Evolutionary conservation across 208 protist genomes (phyloP).

Genomic region (Wallacemonas sp.): DNA sequence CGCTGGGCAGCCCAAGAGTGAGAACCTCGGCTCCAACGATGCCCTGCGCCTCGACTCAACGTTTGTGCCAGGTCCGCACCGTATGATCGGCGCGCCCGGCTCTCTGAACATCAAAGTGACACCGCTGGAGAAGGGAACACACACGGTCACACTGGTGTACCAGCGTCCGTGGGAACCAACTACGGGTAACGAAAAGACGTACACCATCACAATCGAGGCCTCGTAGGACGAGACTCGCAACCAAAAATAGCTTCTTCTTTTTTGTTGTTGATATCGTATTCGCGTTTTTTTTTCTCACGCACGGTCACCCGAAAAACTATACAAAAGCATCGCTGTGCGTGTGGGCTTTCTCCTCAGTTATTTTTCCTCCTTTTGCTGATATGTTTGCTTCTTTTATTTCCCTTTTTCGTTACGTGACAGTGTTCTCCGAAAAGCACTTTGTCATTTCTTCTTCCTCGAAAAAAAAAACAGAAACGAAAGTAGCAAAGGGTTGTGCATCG

Average conservation of each 20-base stretch:
- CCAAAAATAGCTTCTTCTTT: constrained; percentile 20
- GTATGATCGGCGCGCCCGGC: constrained; percentile 45
- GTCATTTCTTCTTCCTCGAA: no score
- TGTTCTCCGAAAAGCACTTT: no score
- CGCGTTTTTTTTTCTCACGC: constrained; percentile 1
- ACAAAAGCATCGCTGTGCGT: no score
- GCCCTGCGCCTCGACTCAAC: constrained; percentile 12
- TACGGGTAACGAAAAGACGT: background rate
- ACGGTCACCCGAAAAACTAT: no score
- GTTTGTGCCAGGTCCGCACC: background rate
- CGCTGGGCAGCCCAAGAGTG: constrained; percentile 14
- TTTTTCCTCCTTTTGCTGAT: constrained; percentile 8
- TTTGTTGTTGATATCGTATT: constrained; percentile 11
- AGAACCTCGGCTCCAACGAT: background rate
- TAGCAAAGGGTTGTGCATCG: no score
- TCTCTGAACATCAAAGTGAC: constrained; percentile 39
- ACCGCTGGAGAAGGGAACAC: no score
- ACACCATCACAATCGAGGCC: background rate
- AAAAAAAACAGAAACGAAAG: background rate
- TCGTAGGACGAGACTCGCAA: no score
- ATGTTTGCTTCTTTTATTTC: background rate
- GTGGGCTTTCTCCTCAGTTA: no score
- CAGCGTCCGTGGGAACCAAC: no score
- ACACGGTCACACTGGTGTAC: no score
- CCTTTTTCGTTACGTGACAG: no score